Conservation (phyloP, 2,329 filamentous ascomycete genomes). For the Penicillium digitatum region DNA sequence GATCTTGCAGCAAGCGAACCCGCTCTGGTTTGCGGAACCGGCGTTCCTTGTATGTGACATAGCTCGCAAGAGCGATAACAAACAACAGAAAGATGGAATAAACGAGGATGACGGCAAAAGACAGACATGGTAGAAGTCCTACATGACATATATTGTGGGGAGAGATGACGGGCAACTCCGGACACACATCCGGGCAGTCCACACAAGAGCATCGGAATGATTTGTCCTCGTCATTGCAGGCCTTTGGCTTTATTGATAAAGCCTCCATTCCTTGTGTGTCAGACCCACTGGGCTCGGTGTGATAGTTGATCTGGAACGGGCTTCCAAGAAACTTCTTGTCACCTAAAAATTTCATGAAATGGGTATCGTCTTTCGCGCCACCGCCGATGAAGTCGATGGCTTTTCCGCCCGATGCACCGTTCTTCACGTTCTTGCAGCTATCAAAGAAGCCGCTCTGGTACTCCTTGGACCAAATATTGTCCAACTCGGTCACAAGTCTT, state of each 20-base stretch:
- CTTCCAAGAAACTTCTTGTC: slow-evolving; percentile 87
- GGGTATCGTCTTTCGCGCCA: slow-evolving; percentile 82
- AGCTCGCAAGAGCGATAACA: slow-evolving; percentile 64
- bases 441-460: slow-evolving; percentile 88
- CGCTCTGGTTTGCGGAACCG: slow-evolving; percentile 72
- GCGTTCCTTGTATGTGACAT: slow-evolving; percentile 71
- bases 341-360: slow-evolving; percentile 86
- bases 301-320: slow-evolving; percentile 96
- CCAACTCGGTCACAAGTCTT: slow-evolving; percentile 76
- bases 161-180: slow-evolving; percentile 71
- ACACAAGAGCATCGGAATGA: slow-evolving; percentile 87
- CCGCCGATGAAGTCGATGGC: slow-evolving; percentile 96
- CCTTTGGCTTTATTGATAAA: slow-evolving; percentile 68
- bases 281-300: slow-evolving; percentile 56
- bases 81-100: slow-evolving; percentile 74
- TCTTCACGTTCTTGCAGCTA: slow-evolving; percentile 99
- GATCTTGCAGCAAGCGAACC: slow-evolving; percentile 80
- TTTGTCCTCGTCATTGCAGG: slow-evolving; percentile 85
- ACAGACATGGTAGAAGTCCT: slow-evolving; percentile 84
- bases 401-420: slow-evolving; percentile 85
- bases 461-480: slow-evolving; percentile 78
- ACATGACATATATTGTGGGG: slow-evolving; percentile 71
- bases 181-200: slow-evolving; percentile 83
- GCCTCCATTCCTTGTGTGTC: slow-evolving; percentile 67
- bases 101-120: slow-evolving; percentile 82